Evolutionary conservation across 805 yeast species (phyloP), one percentile per base, ranked within the genome.

Genomic region (Ogataea sp.): DNA sequence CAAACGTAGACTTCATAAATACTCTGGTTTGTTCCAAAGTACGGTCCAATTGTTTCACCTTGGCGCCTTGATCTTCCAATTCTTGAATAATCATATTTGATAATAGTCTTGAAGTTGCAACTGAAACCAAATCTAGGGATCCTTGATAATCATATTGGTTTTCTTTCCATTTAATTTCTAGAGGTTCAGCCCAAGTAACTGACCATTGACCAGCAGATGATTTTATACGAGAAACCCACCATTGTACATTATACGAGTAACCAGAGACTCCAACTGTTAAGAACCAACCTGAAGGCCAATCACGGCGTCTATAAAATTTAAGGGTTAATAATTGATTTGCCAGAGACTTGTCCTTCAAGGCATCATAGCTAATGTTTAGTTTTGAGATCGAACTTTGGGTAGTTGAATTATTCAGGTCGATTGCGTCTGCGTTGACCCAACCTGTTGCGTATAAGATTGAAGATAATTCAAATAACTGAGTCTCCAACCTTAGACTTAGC

Each of bases 371-470:
- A 24, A 65, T 59, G 41, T 62, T 58, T 27, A 75, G 49, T 39
- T 68, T 68, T 9, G 40, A 6, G 17, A 68, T 52, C 4, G 17
- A 8, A 18, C 33, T 30, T 9, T 4, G 20, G n/a, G n/a, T n/a
- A 51, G 80, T 88, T 18, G 63, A 65, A 3, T 67, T 65, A 2
- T 67, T 61, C 23, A 83, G 50, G 25, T 60, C 65, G 35, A 83
- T 67, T 31, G 74, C 68, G 31, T 72, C 75, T 46, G 74, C 74
- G n/a, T 67, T 62, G 6, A 75, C 68, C 93, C 93, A 84, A 23
- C 80, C 84, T 0, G 80, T 72, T 0, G 85, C 80, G 28, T 67
- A 64, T 39, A 85, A 69, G 43, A 79, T 67, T 8, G 75, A 69
- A 11, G 73, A 60, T 23, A 80, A 62, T 41, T 79, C 82, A 33